These are phyloP conservation scores for Comarum palustre DNA, from an alignment of 306 rosid genomes.

Conservation along the genomic window DNA sequence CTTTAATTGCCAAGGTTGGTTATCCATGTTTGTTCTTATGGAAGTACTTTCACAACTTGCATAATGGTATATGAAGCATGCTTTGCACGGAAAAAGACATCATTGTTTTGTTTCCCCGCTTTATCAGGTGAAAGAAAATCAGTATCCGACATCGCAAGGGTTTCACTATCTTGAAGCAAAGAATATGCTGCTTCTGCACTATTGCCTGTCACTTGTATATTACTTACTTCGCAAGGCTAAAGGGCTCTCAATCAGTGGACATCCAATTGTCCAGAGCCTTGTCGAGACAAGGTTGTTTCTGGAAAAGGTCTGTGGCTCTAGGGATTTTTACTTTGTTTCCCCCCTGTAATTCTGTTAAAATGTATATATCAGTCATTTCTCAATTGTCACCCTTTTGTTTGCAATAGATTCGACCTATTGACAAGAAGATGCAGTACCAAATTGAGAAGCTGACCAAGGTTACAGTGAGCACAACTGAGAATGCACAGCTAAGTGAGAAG, in stretches of 20 bases:
- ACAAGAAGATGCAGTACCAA: constrained; percentile 85
- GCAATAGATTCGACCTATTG: constrained; percentile 76
- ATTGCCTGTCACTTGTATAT: constrained; percentile 83
- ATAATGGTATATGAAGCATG: not conserved
- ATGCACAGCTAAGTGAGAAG: constrained; percentile 36
- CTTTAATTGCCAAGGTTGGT: constrained; percentile 62
- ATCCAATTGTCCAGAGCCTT: constrained; percentile 65
- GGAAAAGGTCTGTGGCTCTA: constrained; percentile 72
- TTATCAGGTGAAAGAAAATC: constrained; percentile 58
- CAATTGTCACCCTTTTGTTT: constrained; percentile 22
- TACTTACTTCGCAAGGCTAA: constrained; percentile 73
- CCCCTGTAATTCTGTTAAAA: not conserved
- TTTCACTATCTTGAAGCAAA: constrained; percentile 88
- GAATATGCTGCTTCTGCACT: constrained; percentile 65
- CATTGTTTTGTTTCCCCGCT: constrained; percentile 1
- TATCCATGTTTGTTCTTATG: not conserved
- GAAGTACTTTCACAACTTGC: not conserved
- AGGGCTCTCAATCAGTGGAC: constrained; percentile 71
- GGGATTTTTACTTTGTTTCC: constrained; percentile 16
- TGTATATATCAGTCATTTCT: not conserved
- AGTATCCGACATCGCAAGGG: constrained; percentile 66
- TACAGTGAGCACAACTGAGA: constrained; percentile 39
- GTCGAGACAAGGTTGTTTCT: constrained; percentile 76
- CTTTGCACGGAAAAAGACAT: not conserved
- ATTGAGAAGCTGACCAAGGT: constrained; percentile 70